Base-by-base conservation (phyloP, 441 rosid genomes). In the Macaranga tanarius region DNA sequence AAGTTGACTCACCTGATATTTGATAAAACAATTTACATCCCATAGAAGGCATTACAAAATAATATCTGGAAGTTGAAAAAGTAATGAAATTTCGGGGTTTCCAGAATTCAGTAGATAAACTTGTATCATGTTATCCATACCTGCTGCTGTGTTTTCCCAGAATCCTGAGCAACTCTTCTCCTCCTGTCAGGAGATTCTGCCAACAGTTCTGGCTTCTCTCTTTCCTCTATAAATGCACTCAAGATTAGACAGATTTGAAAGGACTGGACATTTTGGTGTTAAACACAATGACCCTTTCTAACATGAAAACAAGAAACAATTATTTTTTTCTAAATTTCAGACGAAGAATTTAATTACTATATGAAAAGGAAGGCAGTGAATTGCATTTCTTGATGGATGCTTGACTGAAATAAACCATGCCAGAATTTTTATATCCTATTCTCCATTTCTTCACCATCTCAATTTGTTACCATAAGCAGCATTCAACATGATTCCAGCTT, bases 141-240 rank as follows among this genome's bases (percentile, higher is more conserved):
- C 91, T 92, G 96, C 77, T 89, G 91, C 79, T 95, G 98, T 51
- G 96, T 90, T 79, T 89, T 91, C 55, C 98, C 95, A 76, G 95
- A 92, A 42, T 82, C 98, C 80, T 89, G 81, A 51, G 98, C 96
- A 51, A 95, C 67, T 81, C 96, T 89, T 88, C 82, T 93, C 71
- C 99, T 89, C 85, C 95, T 87, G 50, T 67, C 72, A 62, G 87
- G 95, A 55, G 97, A 92, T 84, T 91, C 96, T 11, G 98, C 96
- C 80, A 95, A 84, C 82, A 92, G 73, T 83, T 95, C 98, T 28
- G 99, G 99, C 81, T 84, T 84, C 88, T 92, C 96, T 77, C 94
- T 90, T 82, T 95, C 99, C 93, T 92, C 99, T 95, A 82, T 54
- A 62, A 80, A 74, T 51, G 70, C 73, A 76, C 48, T 51, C 52